A percentile compares a stretch with the other conserved stretches of the same genome.
Evolutionary conservation across 2,329 filamentous ascomycete genomes (phyloP).

Genomic region (Laburnicola sp.): DNA sequence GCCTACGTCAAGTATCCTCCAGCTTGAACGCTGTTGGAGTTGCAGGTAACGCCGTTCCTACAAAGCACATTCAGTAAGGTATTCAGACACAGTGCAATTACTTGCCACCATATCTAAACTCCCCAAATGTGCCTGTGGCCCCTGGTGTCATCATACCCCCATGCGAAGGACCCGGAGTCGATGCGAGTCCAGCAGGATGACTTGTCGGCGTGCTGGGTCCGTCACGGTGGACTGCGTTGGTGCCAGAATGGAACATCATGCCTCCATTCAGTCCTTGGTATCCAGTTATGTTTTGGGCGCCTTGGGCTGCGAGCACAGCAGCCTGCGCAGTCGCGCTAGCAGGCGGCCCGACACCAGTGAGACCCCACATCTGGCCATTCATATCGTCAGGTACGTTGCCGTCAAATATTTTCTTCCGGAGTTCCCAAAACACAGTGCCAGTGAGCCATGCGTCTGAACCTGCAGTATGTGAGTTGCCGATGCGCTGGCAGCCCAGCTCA

Average conservation of each 20-base stretch:
- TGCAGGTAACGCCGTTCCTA: too few species aligned
- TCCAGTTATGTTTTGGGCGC: constrained; percentile 33
- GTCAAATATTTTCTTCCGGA: constrained; percentile 85
- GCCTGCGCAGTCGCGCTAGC: constrained; percentile 60
- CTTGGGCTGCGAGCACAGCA: constrained; percentile 49
- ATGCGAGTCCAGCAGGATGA: constrained; percentile 54
- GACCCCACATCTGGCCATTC: constrained; percentile 91
- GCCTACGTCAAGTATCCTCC: too few species aligned
- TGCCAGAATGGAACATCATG: constrained; percentile 48
- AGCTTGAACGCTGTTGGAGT: too few species aligned
- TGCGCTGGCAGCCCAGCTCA: constrained; percentile 83
- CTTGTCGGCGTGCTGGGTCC: constrained; percentile 71
- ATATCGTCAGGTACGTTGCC: constrained; percentile 75
- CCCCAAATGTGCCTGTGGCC: constrained; percentile 74
- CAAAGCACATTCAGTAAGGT: constrained; percentile 9
- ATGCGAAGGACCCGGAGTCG: constrained; percentile 60
- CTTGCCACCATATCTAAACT: constrained; percentile 56
- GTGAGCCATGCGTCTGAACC: constrained; percentile 93
- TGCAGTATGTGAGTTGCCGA: constrained; percentile 87
- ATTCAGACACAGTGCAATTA: constrained; percentile 16
- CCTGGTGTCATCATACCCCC: constrained; percentile 72
- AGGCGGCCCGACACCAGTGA: constrained; percentile 64
- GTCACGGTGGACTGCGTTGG: constrained; percentile 45
- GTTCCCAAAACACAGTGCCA: constrained; percentile 91
- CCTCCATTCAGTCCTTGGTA: constrained; percentile 43